Percentiles rank a stretch among this genome's conserved stretches.
Conservation (phyloP, 1,284 basidiomycete genomes). For the Cryptococcus sp. region DNA sequence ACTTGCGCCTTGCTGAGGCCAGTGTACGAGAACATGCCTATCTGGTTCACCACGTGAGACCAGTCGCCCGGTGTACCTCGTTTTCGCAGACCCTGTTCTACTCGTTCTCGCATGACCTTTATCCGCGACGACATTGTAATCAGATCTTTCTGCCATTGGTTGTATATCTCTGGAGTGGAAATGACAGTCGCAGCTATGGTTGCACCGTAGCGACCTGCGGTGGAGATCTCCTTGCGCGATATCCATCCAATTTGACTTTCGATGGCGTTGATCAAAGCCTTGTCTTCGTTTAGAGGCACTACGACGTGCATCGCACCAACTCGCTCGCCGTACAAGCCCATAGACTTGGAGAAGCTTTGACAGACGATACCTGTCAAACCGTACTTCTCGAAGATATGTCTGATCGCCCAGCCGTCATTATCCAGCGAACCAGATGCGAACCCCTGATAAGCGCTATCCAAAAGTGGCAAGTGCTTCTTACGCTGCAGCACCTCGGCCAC, state of each 20-base stretch:
- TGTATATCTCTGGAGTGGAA: constrained; percentile 69
- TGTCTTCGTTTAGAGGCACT: constrained; percentile 41
- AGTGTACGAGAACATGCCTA: constrained; percentile 64
- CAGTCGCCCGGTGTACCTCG: constrained; percentile 83
- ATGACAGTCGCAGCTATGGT: constrained; percentile 79
- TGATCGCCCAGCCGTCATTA: constrained; percentile 54
- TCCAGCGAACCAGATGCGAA: constrained; percentile 54
- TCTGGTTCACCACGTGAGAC: constrained; percentile 86
- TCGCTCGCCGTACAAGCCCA: constrained; percentile 89
- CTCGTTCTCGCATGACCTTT: constrained; percentile 79
- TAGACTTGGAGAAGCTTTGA: constrained; percentile 94
- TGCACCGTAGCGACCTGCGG: constrained; percentile 87
- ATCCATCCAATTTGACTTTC: constrained; percentile 79
- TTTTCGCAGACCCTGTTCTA: constrained; percentile 71
- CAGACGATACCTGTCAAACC: constrained; percentile 12
- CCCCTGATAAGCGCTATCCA: constrained; percentile 89
- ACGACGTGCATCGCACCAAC: constrained; percentile 82
- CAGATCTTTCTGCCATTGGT: constrained; percentile 85
- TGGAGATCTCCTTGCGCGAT: constrained; percentile 88
- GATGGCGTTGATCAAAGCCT: constrained; percentile 1
- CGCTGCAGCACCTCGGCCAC: constrained; percentile 73
- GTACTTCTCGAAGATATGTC: constrained; percentile 10
- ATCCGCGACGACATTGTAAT: constrained; percentile 85
- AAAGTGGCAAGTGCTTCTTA: constrained; percentile 85
- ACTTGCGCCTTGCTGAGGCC: constrained; percentile 71